Base-by-base conservation (phyloP, 2,329 filamentous ascomycete genomes). In the Alternaria triticimaculans region DNA sequence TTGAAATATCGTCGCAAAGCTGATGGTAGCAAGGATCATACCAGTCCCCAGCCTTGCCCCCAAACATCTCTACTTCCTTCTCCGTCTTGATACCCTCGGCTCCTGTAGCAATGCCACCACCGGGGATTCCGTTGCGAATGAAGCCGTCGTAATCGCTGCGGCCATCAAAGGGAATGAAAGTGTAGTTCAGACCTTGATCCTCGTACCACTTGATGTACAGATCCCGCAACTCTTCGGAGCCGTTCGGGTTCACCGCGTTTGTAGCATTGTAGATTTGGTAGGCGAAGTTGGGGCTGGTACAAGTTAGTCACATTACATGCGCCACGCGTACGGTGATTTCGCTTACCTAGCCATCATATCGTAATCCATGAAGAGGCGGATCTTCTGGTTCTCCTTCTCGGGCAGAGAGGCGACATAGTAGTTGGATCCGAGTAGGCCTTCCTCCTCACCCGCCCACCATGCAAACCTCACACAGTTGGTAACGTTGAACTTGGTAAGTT, bases 301-400 rank as follows among this genome's bases (percentile, higher is more conserved):
- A 41, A 43, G 9, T 41, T 43, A 41, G 33, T 41, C 41, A 15
- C n/a, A 48, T 30, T 7, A 20, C 20, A 23, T 48, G 2, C 8
- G 14, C 14, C 45, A 48, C 14, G 23, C 23, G 9, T 26, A 26
- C 10, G 21, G 21, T 48, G 45, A 21, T 26, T 3, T 23, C 25
- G 30, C 25, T 37, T n/a, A 56, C 54, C 54, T 73, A 14, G 72
- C 80, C 73, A 81, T 80, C 80, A 82, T 82, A 63, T 82, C 80
- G 69, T 82, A 82, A 66, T 82, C 80, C 74, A 82, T 81, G 69
- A 81, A 81, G 15, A 81, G 73, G 26, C 79, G 76, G 49, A 82
- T 80, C 69, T 81, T 81, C 61, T 71, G 62, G 61, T 80, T 79
- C 63, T 81, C 80, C 15, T 71, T 69, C 10, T 75, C 67, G 0